phyloP scores from a whole-genome alignment of 495 filamentous ascomycete genomes.

The Aspergillus egyptiacus region DNA sequence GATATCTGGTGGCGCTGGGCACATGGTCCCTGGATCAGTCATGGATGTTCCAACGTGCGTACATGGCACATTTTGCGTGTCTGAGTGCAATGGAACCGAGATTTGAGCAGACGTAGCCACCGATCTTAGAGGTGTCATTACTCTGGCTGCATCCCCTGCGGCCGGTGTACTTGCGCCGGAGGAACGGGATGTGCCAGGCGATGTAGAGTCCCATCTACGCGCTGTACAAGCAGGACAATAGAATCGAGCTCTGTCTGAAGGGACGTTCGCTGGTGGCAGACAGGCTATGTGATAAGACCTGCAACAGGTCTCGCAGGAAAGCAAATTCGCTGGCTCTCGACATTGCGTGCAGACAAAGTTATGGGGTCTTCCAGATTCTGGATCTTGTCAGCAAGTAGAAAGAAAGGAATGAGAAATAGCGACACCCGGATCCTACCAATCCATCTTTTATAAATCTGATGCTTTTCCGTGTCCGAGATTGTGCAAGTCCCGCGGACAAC shows the following conservation, averaged over 20 bases:
- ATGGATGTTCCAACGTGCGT: not conserved
- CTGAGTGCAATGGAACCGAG: not conserved
- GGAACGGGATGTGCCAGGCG: conserved; percentile 14
- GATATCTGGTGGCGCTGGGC: not conserved
- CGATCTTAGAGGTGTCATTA: conserved; percentile 5
- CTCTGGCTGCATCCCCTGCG: not conserved
- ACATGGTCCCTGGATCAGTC: not conserved
- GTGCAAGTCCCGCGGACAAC: too few relatives aligned
- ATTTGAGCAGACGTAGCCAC: not conserved
- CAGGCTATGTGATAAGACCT: conserved; percentile 33
- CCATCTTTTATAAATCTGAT: conserved; percentile 30
- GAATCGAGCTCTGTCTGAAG: conserved; percentile 9
- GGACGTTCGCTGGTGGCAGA: conserved; percentile 7
- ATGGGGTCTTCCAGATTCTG: conserved; percentile 29
- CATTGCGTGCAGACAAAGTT: conserved; percentile 30
- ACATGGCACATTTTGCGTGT: not conserved
- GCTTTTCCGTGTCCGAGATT: conserved; percentile 19
- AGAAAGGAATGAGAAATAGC: too few relatives aligned
- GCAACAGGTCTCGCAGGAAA: conserved; percentile 30
- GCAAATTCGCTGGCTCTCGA: conserved; percentile 23
- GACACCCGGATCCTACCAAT: conserved; percentile 13
- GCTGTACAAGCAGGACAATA: conserved; percentile 24
- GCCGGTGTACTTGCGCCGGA: conserved; percentile 16
- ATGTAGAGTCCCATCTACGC: conserved; percentile 23
- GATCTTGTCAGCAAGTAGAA: not conserved